Evolutionary conservation across 805 yeast genomes (phyloP).

Genomic region (Saccharomycopsis schoenii): DNA sequence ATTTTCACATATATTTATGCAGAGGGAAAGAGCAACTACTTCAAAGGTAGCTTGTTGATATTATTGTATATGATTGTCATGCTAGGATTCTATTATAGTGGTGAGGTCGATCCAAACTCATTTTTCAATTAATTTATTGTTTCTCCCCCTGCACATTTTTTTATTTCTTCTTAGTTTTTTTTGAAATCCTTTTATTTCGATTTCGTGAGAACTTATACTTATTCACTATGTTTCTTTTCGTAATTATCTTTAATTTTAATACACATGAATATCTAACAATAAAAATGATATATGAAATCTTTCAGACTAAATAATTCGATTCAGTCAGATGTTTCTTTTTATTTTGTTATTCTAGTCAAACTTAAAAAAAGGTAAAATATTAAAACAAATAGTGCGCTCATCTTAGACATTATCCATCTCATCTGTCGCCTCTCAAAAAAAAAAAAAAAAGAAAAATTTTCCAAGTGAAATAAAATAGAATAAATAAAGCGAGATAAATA

Average conservation of each 20-base stretch:
- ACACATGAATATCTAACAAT: too few relatives aligned
- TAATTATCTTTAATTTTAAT: not conserved
- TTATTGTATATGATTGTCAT: conserved; percentile 67
- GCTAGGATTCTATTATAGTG: conserved; percentile 70
- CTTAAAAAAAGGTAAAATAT: too few relatives aligned
- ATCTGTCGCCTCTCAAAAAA: not conserved
- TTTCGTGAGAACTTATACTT: not conserved
- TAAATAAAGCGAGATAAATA: not conserved
- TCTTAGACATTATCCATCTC: not conserved
- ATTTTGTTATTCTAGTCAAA: not conserved
- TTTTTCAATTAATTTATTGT: conserved; percentile 4
- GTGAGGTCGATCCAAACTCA: conserved; percentile 16
- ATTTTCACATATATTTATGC: conserved; percentile 90
- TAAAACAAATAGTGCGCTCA: not conserved
- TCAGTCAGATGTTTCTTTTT: too few relatives aligned
- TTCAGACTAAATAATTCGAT: too few relatives aligned
- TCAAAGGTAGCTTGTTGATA: conserved; percentile 85
- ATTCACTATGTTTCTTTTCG: not conserved
- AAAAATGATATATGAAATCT: too few relatives aligned
- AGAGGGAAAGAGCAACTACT: conserved; percentile 93
- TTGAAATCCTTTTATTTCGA: not conserved
- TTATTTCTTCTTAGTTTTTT: too few relatives aligned
- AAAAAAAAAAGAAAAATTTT: not conserved
- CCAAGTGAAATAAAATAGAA: not conserved
- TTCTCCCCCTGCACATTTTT: not conserved